These are phyloP conservation scores for Tylopilus sp. DNA, from an alignment of 768 basidiomycete genomes.

Conservation along the genomic window DNA sequence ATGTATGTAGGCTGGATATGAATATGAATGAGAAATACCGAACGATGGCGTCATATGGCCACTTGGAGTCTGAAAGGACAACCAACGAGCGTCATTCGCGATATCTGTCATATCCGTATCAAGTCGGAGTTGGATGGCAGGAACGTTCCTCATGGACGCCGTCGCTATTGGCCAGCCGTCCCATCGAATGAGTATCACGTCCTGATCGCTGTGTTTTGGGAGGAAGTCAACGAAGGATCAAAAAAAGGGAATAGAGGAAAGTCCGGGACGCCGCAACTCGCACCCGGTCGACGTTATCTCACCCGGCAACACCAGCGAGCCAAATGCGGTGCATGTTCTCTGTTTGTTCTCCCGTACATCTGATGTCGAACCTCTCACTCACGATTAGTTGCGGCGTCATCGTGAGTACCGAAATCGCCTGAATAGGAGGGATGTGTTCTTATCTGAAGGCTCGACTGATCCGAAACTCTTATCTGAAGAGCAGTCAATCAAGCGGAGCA, in stretches of 20 bases:
- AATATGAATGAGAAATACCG: constrained; percentile 12
- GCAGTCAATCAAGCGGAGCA: background rate
- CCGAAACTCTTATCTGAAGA: background rate
- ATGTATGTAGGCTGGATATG: background rate
- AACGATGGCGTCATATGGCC: constrained; percentile 13
- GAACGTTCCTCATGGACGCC: background rate
- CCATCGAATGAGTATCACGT: constrained; percentile 1
- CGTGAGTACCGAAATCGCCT: constrained; percentile 6
- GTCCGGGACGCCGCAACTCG: constrained; percentile 6
- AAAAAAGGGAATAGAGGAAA: background rate
- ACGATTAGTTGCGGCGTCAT: constrained; percentile 10
- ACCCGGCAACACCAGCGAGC: constrained; percentile 4
- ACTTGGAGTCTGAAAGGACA: too few species aligned
- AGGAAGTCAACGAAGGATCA: constrained; percentile 3
- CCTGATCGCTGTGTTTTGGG: constrained; percentile 5
- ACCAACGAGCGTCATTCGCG: background rate
- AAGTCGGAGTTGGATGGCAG: constrained; percentile 10
- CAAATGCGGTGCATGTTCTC: constrained; percentile 11
- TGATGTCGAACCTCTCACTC: constrained; percentile 2
- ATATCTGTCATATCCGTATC: constrained; percentile 11
- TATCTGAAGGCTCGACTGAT: constrained; percentile 3
- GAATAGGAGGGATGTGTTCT: constrained; percentile 8
- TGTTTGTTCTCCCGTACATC: constrained; percentile 5
- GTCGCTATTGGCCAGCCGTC: constrained; percentile 3
- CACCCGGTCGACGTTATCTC: background rate